A percentile compares a stretch with the other conserved stretches of the same genome.
phyloP scores from a whole-genome alignment of 2,329 filamentous ascomycete species.

The Cladosporium oxysporum region DNA sequence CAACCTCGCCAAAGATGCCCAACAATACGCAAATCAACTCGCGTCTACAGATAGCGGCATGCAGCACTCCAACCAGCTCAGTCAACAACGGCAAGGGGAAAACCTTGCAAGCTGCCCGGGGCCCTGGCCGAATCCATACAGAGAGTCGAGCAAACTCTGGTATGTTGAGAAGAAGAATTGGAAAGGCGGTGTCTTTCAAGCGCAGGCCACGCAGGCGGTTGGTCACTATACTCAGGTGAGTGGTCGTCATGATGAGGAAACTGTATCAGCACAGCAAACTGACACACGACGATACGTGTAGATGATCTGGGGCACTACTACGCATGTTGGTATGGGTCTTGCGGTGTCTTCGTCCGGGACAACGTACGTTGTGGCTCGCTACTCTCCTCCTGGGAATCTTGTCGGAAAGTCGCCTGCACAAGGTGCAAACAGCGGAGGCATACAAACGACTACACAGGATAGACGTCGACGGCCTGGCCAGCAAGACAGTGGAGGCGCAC shows the following conservation, averaged over 20 bases:
- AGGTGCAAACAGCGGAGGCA: background rate
- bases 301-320: slow-evolving; percentile 22
- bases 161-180: slow-evolving; percentile 14
- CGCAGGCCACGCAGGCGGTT: background rate
- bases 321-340: slow-evolving; percentile 23
- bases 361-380: slow-evolving; percentile 24
- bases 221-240: slow-evolving; percentile 18
- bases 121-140: background rate
- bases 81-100: slow-evolving; percentile 5
- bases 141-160: background rate
- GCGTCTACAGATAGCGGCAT: slow-evolving; percentile 4
- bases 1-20: background rate
- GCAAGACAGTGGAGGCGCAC: background rate
- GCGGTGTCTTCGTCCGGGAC: slow-evolving; percentile 18
- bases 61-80: background rate
- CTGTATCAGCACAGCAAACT: background rate
- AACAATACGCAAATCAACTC: slow-evolving; percentile 4
- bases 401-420: background rate
- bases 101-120: background rate
- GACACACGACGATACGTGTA: background rate
- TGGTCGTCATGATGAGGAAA: no score
- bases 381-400: slow-evolving; percentile 21
- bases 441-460: background rate
- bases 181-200: background rate
- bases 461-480: background rate